Conservation (phyloP, 441 rosid genomes). For the Hura crepitans region DNA sequence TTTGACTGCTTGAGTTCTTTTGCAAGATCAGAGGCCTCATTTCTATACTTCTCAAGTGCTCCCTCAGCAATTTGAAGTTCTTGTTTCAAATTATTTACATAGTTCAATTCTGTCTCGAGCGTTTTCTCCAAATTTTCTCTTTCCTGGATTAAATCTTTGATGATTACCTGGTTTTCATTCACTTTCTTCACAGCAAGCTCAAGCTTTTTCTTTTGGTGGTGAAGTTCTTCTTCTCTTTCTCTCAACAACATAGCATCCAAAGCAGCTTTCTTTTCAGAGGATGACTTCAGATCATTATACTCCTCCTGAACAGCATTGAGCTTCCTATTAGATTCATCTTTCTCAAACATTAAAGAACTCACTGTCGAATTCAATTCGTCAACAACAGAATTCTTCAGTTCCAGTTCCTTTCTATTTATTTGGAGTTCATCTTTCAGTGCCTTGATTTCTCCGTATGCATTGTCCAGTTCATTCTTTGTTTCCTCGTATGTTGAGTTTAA, state of each 20-base stretch:
- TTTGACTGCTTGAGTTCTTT: slow-evolving; percentile 49
- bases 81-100: slow-evolving; percentile 42
- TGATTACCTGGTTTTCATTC: slow-evolving; percentile 32
- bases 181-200: slow-evolving; percentile 38
- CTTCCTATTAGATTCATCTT: slow-evolving; percentile 46
- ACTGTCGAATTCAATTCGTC: slow-evolving; percentile 49
- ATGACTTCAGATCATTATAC: slow-evolving; percentile 47
- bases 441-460: slow-evolving; percentile 46
- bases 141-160: slow-evolving; percentile 49
- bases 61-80: slow-evolving; percentile 52
- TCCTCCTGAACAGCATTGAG: slow-evolving; percentile 42
- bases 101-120: slow-evolving; percentile 45
- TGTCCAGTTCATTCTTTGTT: slow-evolving; percentile 45
- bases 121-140: slow-evolving; percentile 46
- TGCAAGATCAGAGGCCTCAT: slow-evolving; percentile 51
- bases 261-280: slow-evolving; percentile 55
- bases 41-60: slow-evolving; percentile 46
- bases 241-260: slow-evolving; percentile 45
- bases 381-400: slow-evolving; percentile 42
- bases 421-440: slow-evolving; percentile 41
- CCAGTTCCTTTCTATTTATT: slow-evolving; percentile 42
- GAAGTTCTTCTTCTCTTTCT: slow-evolving; percentile 49
- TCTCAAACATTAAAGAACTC: slow-evolving; percentile 46
- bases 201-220: slow-evolving; percentile 47
- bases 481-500: slow-evolving; percentile 40